A percentile compares a stretch with the other conserved stretches of the same genome.
These are phyloP conservation scores for Paecilomyces sp. DNA, from an alignment of 2,329 filamentous ascomycete genomes.

Conservation along the genomic window DNA sequence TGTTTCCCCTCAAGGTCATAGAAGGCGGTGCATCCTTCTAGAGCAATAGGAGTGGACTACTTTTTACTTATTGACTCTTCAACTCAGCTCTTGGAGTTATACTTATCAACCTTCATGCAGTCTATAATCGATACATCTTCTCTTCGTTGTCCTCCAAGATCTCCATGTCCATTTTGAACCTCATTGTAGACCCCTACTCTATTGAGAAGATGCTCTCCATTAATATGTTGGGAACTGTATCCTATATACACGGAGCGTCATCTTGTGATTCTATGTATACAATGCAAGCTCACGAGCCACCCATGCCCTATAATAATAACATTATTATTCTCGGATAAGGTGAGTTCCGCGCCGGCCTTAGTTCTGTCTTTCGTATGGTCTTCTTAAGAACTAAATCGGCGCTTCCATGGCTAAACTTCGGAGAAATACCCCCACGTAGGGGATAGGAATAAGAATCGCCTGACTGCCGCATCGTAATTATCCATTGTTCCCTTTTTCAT, in stretches of 20 bases:
- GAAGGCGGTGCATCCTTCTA: neutral
- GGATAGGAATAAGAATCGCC: neutral
- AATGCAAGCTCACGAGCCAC: too few relatives aligned
- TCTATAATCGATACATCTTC: neutral
- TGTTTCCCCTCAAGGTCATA: neutral
- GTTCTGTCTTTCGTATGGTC: neutral
- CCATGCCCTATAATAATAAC: neutral
- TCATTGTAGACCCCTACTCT: neutral
- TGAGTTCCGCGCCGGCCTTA: too few relatives aligned
- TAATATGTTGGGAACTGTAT: too few relatives aligned
- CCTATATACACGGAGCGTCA: too few relatives aligned
- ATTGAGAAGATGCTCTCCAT: neutral
- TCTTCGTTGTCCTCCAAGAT: neutral
- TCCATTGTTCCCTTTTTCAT: neutral
- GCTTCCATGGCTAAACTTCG: neutral
- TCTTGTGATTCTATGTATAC: too few relatives aligned
- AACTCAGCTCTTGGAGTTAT: neutral
- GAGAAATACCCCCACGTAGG: neutral
- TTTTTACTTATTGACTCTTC: neutral
- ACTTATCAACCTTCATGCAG: neutral
- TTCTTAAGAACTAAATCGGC: neutral
- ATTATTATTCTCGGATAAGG: neutral
- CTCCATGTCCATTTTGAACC: neutral
- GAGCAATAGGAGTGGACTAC: neutral
- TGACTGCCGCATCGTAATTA: neutral